Evolutionary conservation across 2,329 filamentous ascomycete species (phyloP), one percentile per base, ranked within the genome.

Genomic region (Trichophyton verrucosum): DNA sequence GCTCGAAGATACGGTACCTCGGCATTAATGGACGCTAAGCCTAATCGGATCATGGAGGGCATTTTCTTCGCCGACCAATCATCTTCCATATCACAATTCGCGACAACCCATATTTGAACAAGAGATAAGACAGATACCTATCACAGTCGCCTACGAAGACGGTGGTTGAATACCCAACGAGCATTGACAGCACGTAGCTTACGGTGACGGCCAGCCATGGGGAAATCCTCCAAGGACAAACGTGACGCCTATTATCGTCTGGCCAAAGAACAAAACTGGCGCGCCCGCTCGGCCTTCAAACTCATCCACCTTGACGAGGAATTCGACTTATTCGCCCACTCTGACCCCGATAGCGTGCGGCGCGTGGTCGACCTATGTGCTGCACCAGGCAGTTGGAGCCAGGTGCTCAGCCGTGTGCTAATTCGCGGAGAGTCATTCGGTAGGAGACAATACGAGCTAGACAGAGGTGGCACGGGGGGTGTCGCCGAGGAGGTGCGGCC

Each of bases 191-290:
- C 40, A 44, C 40, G 40, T n/a, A 30, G 27, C 27, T 30, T 30
- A 8, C n/a, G 2, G n/a, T 38, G 11, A 38, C 8, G 33, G 11
- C 9, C 22, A 6, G 38, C 59, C 15, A 95, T 96, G 91, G 91
- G 91, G 1, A 97, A 97, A 74, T 96, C 94, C 1, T 97, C 92
- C 56, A 99, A 99, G 75, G 94, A 99, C 72, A 99, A 99, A 77
- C 88, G 94, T 59, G 94, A 99, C 74, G 91, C 91, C 53, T 99
- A 99, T 77, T 99, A 99, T 71, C 85, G 94, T 60, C 87, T 99
- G 7, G 94, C 94, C 17, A 99, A 99, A 77, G 94, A 99, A 75
- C 94, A 99, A 79, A 95, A 95, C 65, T 99, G 94, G 92, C 88
- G 94, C 40, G 94, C 94, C 30, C 84, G 94, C 61, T 96, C 91